Base-by-base conservation (phyloP, 768 basidiomycete genomes). In the Paxillus ammoniavirescens region DNA sequence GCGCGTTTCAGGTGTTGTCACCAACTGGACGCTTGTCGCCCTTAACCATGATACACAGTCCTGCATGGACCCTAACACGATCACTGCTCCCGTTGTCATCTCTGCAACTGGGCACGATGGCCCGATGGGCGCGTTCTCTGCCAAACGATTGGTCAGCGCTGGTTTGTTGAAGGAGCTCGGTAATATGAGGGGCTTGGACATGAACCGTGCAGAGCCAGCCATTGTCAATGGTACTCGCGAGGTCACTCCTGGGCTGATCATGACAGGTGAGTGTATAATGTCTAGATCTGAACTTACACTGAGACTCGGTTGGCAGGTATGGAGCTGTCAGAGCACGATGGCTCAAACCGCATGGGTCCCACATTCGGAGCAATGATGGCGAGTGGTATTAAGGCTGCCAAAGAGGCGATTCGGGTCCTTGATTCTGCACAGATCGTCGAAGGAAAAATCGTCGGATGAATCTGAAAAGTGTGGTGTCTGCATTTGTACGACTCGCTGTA, bases 331-430 rank as follows among this genome's bases (percentile, higher is more conserved):
- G 88, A 90, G 67, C 85, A 89, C 64, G 88, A 90, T 66, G 89
- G 89, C 13, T 81, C 82, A 23, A 86, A 88, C 73, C 78, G 89
- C 26, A 87, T 87, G 84, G 83, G 82, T 5, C 87, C 87, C 5
- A 89, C 88, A 3, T 91, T 90, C 58, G 89, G 87, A 21, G 87
- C 84, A 0, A 91, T 91, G 87, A 84, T 89, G 72, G 84, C 75
- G 7, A 86, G 84, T 65, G 88, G 89, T 5, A 79, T 86, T 67
- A 86, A 84, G 64, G 87, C 86, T 18, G 86, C 84, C 1, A 77
- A 82, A 53, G 84, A 86, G 63, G 84, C 83, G 2, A 77, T 83
- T 50, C 77, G 75, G 23, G 69, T 82, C 18, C 67, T 81, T 36
- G 78, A 83, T 49, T 65, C 73, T 36, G 72, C 76, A 42, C 65